Evolutionary conservation across 768 basidiomycete species (phyloP).

Genomic region (Mycena belliarum): DNA sequence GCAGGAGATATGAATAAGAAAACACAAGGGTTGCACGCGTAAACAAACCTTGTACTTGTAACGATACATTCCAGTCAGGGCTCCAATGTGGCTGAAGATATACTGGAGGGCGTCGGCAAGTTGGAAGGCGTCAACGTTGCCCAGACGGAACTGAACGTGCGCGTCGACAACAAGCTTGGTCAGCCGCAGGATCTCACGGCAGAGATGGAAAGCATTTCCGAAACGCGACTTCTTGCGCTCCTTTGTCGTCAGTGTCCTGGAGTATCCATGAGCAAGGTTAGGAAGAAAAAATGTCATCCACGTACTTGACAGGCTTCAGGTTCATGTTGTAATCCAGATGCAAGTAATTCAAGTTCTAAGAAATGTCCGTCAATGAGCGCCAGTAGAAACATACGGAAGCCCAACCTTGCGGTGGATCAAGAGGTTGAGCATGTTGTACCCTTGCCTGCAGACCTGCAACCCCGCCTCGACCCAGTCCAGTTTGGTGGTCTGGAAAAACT

Average conservation of each 20-base stretch:
- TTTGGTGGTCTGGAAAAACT: slow-evolving; percentile 98
- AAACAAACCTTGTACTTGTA: slow-evolving; percentile 93
- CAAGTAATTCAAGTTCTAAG: slow-evolving; percentile 85
- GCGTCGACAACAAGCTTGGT: slow-evolving; percentile 99
- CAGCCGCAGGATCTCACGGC: slow-evolving; percentile 95
- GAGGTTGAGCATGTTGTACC: slow-evolving; percentile 99
- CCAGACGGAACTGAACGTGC: slow-evolving; percentile 97
- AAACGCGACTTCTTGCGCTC: slow-evolving; percentile 99
- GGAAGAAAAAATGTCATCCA: background rate
- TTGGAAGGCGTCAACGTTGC: slow-evolving; percentile 99
- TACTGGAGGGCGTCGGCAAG: slow-evolving; percentile 98
- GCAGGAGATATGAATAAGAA: slow-evolving; percentile 8
- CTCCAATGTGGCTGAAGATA: slow-evolving; percentile 96
- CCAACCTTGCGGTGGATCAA: slow-evolving; percentile 95
- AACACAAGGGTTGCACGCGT: background rate
- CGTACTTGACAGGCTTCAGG: slow-evolving; percentile 89
- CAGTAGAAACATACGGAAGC: background rate
- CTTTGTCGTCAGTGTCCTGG: slow-evolving; percentile 94
- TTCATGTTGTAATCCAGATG: slow-evolving; percentile 99
- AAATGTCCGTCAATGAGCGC: slow-evolving; percentile 6
- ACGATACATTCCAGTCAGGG: slow-evolving; percentile 98
- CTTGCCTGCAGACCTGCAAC: slow-evolving; percentile 96
- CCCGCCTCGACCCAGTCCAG: slow-evolving; percentile 99
- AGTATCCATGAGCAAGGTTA: slow-evolving; percentile 21
- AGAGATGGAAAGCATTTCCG: slow-evolving; percentile 98